Evolutionary conservation across 2,329 filamentous ascomycete species (phyloP).

Genomic region (Penicillium sp.): DNA sequence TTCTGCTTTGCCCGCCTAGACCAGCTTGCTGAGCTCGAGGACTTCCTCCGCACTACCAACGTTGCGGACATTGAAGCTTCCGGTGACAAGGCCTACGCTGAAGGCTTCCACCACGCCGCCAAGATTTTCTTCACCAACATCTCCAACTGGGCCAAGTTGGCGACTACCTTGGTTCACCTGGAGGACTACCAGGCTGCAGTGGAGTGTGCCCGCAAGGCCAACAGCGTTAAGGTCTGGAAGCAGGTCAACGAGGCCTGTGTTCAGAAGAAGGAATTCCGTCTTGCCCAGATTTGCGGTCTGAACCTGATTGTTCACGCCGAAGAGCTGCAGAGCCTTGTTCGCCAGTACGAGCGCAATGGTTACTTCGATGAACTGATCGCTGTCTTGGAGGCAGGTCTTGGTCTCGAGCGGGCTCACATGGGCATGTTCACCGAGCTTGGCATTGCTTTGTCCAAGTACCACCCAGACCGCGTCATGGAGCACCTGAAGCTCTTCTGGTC

Average conservation of each 20-base stretch:
- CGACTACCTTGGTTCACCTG: constrained; percentile 94
- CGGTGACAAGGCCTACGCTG: constrained; percentile 95
- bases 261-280: constrained; percentile 96
- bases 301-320: constrained; percentile 98
- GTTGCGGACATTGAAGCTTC: constrained; percentile 95
- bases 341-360: constrained; percentile 93
- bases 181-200: constrained; percentile 96
- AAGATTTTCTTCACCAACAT: constrained; percentile 99
- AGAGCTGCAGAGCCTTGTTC: constrained; percentile 86
- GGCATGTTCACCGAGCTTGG: constrained; percentile 94
- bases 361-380: constrained; percentile 98
- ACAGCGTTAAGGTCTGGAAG: constrained; percentile 99
- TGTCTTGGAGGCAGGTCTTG: constrained; percentile 89
- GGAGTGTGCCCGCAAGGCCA: constrained; percentile 95
- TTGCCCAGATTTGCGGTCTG: constrained; percentile 97
- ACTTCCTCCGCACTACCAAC: constrained; percentile 89
- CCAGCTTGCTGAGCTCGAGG: constrained; percentile 88
- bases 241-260: constrained; percentile 97
- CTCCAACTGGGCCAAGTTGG: constrained; percentile 99
- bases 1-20: constrained; percentile 92
- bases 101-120: constrained; percentile 90
- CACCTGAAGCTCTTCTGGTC: constrained; percentile 99
- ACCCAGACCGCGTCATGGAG: constrained; percentile 95
- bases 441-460: constrained; percentile 89
- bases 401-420: constrained; percentile 90